Conservation (phyloP, 768 basidiomycete genomes). For the Tulasnella sp. region DNA sequence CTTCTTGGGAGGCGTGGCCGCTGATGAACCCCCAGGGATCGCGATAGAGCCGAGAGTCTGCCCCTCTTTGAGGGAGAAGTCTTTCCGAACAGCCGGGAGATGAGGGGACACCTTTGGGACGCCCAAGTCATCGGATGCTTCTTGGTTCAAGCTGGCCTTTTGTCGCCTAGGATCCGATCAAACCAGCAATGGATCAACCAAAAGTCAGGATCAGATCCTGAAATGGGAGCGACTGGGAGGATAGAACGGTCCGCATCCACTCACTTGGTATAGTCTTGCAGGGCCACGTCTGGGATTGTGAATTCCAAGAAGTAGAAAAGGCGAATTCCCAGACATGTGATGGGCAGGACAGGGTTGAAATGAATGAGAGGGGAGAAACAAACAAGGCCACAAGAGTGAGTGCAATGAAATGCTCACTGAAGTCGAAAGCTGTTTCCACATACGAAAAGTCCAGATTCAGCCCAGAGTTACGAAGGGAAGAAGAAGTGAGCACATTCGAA, state of each 20-base stretch:
- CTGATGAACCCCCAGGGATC: conserved; percentile 65
- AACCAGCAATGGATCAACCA: not conserved
- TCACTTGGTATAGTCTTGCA: conserved; percentile 80
- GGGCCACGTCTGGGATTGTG: conserved; percentile 51
- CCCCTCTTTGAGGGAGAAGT: conserved; percentile 88
- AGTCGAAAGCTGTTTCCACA: conserved; percentile 62
- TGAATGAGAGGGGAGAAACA: too few species aligned
- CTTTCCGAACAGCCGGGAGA: conserved; percentile 71
- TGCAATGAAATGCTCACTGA: conserved; percentile 49
- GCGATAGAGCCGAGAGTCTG: conserved; percentile 82
- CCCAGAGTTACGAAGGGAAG: not conserved
- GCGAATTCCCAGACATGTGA: too few species aligned
- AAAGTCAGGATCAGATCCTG: not conserved
- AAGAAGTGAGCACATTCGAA: not conserved
- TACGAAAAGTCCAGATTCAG: not conserved
- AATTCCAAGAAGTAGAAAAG: not conserved
- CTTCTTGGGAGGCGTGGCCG: conserved; percentile 19
- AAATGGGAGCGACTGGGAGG: not conserved
- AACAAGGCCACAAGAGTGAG: not conserved
- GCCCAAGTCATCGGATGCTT: conserved; percentile 32
- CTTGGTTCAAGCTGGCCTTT: conserved; percentile 51
- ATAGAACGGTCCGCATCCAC: conserved; percentile 6
- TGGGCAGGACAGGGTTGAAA: conserved; percentile 5
- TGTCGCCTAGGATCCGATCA: conserved; percentile 18
- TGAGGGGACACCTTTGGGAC: conserved; percentile 47